These are phyloP conservation scores for Peterozyma toletana DNA, from an alignment of 805 yeast species.

Conservation along the genomic window DNA sequence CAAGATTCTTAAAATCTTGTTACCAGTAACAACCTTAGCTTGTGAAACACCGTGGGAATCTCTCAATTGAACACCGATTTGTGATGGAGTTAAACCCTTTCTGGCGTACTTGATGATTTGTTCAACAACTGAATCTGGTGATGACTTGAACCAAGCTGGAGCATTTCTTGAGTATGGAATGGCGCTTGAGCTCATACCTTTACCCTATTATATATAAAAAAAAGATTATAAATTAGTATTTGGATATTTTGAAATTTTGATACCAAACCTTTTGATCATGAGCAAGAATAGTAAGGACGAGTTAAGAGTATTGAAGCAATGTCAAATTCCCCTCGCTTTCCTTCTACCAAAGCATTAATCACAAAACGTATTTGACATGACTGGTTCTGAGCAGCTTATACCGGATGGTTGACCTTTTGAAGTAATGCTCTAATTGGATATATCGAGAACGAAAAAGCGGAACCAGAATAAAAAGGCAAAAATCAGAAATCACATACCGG, in stretches of 20 bases:
- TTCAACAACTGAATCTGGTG: conserved; percentile 93
- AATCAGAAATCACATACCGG: too few relatives aligned
- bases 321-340: background rate
- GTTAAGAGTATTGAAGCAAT: background rate
- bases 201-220: conserved; percentile 57
- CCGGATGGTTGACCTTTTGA: background rate
- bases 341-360: too few relatives aligned
- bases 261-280: conserved; percentile 18
- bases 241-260: conserved; percentile 9
- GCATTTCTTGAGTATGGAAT: conserved; percentile 98
- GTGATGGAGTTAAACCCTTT: conserved; percentile 99
- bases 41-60: conserved; percentile 99
- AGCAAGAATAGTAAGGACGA: conserved; percentile 13
- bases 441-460: too few relatives aligned
- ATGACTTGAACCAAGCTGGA: conserved; percentile 99
- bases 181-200: conserved; percentile 99
- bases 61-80: conserved; percentile 98
- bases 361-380: conserved; percentile 23
- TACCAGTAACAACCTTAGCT: conserved; percentile 95
- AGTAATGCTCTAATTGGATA: too few relatives aligned
- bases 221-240: conserved; percentile 32
- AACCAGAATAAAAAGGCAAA: too few relatives aligned
- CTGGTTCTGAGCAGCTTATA: conserved; percentile 44
- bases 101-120: conserved; percentile 99
- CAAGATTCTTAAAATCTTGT: conserved; percentile 98